phyloP scores from a whole-genome alignment of 2,329 filamentous ascomycete genomes.

The Penicillium sp. region DNA sequence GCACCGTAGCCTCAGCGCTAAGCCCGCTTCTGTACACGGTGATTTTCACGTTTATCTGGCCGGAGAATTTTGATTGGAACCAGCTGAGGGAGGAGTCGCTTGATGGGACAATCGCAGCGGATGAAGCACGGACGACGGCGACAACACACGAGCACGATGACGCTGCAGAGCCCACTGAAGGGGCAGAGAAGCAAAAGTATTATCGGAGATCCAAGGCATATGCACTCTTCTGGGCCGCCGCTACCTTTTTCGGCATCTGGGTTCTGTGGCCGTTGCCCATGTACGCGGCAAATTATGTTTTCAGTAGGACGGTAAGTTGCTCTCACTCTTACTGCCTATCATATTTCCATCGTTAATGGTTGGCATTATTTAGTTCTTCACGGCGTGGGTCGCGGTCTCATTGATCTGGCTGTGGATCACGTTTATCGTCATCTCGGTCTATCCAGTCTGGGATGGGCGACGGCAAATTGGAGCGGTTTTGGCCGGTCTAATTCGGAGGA shows the following conservation, averaged over 20 bases:
- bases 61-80: slow-evolving; percentile 49
- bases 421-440: too few relatives aligned
- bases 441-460: too few relatives aligned
- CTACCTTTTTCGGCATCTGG: slow-evolving; percentile 60
- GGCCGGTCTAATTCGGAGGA: too few relatives aligned
- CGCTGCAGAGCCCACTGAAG: neutral
- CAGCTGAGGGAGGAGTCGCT: slow-evolving; percentile 43
- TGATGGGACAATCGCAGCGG: slow-evolving; percentile 32
- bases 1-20: slow-evolving; percentile 58
- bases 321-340: slow-evolving; percentile 18
- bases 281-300: slow-evolving; percentile 59
- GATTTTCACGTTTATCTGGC: slow-evolving; percentile 52
- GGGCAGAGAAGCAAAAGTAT: slow-evolving; percentile 40
- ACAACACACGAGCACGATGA: neutral
- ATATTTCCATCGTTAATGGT: too few relatives aligned
- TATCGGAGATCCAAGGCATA: slow-evolving; percentile 53
- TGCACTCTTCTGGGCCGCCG: slow-evolving; percentile 53
- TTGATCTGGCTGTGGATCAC: too few relatives aligned
- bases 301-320: slow-evolving; percentile 53
- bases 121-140: slow-evolving; percentile 5
- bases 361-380: too few relatives aligned
- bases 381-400: too few relatives aligned
- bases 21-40: slow-evolving; percentile 58
- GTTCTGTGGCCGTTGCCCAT: slow-evolving; percentile 61
- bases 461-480: too few relatives aligned